These are phyloP conservation scores for Aaosphaeria arxii DNA, from an alignment of 2,329 filamentous ascomycete genomes.

Conservation along the genomic window DNA sequence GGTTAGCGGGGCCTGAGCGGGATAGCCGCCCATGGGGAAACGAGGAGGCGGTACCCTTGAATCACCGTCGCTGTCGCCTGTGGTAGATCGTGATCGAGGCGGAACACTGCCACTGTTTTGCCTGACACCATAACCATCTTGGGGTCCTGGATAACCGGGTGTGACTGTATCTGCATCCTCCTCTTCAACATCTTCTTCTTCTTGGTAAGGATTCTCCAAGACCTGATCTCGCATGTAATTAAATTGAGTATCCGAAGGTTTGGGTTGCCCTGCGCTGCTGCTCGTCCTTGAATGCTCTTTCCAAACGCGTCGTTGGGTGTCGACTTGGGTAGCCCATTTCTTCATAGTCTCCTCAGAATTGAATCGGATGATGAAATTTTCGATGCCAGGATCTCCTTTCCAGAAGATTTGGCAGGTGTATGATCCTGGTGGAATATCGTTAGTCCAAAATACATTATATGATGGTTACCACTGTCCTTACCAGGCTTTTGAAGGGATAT, in stretches of 20 bases:
- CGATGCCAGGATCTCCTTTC: slow-evolving; percentile 93
- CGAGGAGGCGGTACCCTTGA: slow-evolving; percentile 63
- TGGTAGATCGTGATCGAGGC: slow-evolving; percentile 72
- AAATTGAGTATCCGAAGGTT: slow-evolving; percentile 68
- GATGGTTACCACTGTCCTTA: slow-evolving; percentile 44
- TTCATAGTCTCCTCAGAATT: slow-evolving; percentile 87
- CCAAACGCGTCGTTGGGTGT: slow-evolving; percentile 63
- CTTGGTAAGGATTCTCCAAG: slow-evolving; percentile 79
- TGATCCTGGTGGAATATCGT: slow-evolving; percentile 58
- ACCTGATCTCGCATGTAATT: slow-evolving; percentile 71
- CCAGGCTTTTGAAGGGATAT: slow-evolving; percentile 82
- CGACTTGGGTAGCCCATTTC: slow-evolving; percentile 82
- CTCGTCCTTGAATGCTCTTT: slow-evolving; percentile 51
- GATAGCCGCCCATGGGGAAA: slow-evolving; percentile 61
- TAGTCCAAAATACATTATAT: background rate
- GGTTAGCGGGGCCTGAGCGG: slow-evolving; percentile 56
- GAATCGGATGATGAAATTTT: slow-evolving; percentile 95
- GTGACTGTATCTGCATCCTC: slow-evolving; percentile 41
- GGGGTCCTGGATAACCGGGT: slow-evolving; percentile 29
- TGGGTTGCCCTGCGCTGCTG: slow-evolving; percentile 46
- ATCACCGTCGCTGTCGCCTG: slow-evolving; percentile 61
- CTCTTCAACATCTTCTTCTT: slow-evolving; percentile 56
- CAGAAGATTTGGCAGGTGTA: slow-evolving; percentile 98
- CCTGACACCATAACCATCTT: slow-evolving; percentile 53
- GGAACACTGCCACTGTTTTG: slow-evolving; percentile 73